Conservation (phyloP, 2,329 filamentous ascomycete species). For the Cylindrodendrum hubeiense region DNA sequence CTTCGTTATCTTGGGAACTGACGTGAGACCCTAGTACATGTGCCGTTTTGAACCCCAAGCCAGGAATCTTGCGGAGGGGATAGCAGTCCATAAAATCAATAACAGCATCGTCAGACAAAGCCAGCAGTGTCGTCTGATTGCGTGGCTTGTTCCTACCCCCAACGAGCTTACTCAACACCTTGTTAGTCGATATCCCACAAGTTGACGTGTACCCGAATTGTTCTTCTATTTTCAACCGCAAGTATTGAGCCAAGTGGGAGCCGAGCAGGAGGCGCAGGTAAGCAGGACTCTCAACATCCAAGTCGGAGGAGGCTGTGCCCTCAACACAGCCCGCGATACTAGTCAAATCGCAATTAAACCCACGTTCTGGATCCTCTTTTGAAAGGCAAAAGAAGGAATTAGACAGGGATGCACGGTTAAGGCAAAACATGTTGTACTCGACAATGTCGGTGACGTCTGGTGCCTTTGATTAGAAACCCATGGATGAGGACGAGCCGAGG, state of each 20-base stretch:
- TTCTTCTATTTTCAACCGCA: constrained; percentile 79
- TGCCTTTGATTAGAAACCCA: not conserved
- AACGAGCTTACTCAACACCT: constrained; percentile 86
- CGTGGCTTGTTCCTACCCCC: constrained; percentile 89
- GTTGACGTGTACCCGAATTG: constrained; percentile 88
- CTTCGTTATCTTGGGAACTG: constrained; percentile 47
- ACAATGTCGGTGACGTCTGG: constrained; percentile 87
- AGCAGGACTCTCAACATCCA: constrained; percentile 52
- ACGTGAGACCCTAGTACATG: constrained; percentile 67
- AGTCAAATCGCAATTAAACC: constrained; percentile 84
- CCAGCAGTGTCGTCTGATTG: constrained; percentile 86
- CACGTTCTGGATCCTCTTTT: constrained; percentile 78
- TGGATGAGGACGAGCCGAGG: not conserved
- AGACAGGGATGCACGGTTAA: constrained; percentile 74
- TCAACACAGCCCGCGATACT: constrained; percentile 72
- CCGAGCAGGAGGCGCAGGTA: constrained; percentile 78
- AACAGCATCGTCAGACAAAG: constrained; percentile 69
- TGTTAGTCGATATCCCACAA: constrained; percentile 89
- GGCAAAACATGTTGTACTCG: constrained; percentile 79
- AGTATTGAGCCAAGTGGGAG: constrained; percentile 82
- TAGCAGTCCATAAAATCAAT: constrained; percentile 79
- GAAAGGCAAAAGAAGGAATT: constrained; percentile 86
- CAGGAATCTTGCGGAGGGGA: constrained; percentile 84
- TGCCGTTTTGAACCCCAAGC: constrained; percentile 80
- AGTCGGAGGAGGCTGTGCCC: constrained; percentile 35